Base-by-base conservation (phyloP, 2,329 filamentous ascomycete genomes). In the Arthrobotrys iridis region DNA sequence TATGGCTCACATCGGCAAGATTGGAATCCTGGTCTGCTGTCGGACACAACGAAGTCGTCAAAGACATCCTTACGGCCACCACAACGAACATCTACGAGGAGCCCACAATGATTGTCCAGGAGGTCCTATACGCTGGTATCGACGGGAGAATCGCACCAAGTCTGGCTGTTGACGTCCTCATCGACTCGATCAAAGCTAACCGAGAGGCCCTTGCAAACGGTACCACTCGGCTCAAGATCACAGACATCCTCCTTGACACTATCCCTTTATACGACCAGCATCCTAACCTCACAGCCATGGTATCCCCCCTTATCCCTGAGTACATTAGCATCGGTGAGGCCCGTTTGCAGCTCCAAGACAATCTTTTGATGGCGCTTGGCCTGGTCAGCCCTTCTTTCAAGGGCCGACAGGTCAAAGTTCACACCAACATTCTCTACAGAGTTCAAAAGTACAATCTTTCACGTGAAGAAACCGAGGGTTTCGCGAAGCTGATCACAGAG, bases 361-460 rank as follows among this genome's bases (percentile, higher is more conserved):
- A 97, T 78, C 85, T 96, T 59, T 83, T 89, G 58, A 87, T 91
- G 1, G 93, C 92, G 4, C 41, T 75, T 2, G 57, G 48, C 43
- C 46, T 88, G 91, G 4, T 85, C 90, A 0, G 83, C 86, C 11
- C 84, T 91, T 22, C 90, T 97, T 86, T 91, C 94, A 65, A 87
- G 91, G 75, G 78, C 88, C 95, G 81, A 90, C 91, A 13, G 93
- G 46, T 97, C 77, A 90, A 94, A 65, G 93, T 96, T 80, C 91
- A 93, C 55, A 99, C 95, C 5, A 96, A 97, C 79, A 86, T 95
- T 3, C 87, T 99, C 0, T 99, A 99, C 82, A 90, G 93, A 74
- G 95, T 98, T 82, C 93, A 94, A 11, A 98, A 97, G 82, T 98
- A 97, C 85, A 99, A 99, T 80, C 84, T 99, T 5, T 85, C 99